phyloP scores from a whole-genome alignment of 257 asterid genomes.

The Solanum lycopersicoides region DNA sequence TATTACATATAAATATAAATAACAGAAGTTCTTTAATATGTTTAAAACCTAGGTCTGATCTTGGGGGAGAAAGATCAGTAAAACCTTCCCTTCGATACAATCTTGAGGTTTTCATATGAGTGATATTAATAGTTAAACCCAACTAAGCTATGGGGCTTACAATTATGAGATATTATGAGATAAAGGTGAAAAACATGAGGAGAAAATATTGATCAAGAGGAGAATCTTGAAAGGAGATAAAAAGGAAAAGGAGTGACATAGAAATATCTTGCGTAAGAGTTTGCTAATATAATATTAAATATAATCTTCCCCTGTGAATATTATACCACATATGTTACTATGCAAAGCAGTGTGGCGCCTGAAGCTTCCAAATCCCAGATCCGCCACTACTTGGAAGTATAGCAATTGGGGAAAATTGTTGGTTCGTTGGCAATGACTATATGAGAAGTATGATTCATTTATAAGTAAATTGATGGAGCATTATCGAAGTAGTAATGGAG shows the following conservation, averaged over 20 bases:
- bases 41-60: neutral
- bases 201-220: neutral
- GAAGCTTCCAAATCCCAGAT: neutral
- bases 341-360: neutral
- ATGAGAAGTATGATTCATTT: neutral
- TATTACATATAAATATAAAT: too few species aligned
- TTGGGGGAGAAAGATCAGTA: neutral
- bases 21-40: too few species aligned
- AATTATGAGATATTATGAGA: neutral
- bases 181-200: neutral
- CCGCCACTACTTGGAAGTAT: neutral
- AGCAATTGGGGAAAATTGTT: neutral
- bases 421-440: neutral
- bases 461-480: neutral
- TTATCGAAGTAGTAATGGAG: neutral
- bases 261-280: neutral
- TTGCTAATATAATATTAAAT: neutral
- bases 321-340: neutral
- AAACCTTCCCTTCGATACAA: neutral
- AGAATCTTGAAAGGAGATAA: too few species aligned
- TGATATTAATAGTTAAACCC: neutral
- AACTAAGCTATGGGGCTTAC: neutral
- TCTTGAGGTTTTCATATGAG: neutral
- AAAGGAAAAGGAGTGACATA: too few species aligned
- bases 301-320: neutral